phyloP scores from a whole-genome alignment of 208 protist species.

The Trypanosomatidae sp. region DNA sequence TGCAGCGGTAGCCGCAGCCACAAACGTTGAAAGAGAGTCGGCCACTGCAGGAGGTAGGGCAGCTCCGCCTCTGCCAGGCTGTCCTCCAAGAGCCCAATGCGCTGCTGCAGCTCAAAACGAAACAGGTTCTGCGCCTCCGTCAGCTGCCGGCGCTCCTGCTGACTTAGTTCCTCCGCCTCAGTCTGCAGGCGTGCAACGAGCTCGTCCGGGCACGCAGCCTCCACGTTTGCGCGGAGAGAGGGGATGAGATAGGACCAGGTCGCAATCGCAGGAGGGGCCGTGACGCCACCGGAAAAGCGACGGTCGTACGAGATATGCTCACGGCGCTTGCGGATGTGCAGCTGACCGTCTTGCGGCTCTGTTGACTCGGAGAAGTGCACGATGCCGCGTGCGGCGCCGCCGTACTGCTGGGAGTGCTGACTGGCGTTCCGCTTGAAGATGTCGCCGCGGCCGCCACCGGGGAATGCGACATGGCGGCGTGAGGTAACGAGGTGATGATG shows the following conservation, averaged over 20 bases:
- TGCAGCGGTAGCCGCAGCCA: slow-evolving; percentile 55
- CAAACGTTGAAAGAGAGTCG: slow-evolving; percentile 45
- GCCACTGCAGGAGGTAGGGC: slow-evolving; percentile 57
- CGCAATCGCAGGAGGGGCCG: slow-evolving; percentile 29
- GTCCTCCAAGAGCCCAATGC: slow-evolving; percentile 78
- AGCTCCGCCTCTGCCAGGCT: slow-evolving; percentile 65
- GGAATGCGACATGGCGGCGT: too few relatives aligned
- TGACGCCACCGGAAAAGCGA: slow-evolving; percentile 18
- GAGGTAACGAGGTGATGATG: slow-evolving; percentile 22
- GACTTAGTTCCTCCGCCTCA: slow-evolving; percentile 14
- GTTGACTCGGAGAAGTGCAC: slow-evolving; percentile 60
- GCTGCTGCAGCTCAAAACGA: slow-evolving; percentile 72
- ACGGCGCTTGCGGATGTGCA: slow-evolving; percentile 60
- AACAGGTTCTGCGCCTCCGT: slow-evolving; percentile 48
- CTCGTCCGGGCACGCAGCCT: slow-evolving; percentile 17
- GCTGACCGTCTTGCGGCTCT: slow-evolving; percentile 54
- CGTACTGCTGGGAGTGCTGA: slow-evolving; percentile 7
- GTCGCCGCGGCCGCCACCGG: slow-evolving; percentile 60
- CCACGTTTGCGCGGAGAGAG: slow-evolving; percentile 41
- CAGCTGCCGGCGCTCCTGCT: slow-evolving; percentile 25
- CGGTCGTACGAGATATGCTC: slow-evolving; percentile 32
- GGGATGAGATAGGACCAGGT: slow-evolving; percentile 71
- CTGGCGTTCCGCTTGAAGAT: slow-evolving; percentile 37
- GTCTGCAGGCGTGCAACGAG: slow-evolving; percentile 35
- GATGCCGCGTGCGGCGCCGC: slow-evolving; percentile 42